Base-by-base conservation (phyloP, 345 rosid genomes). In the Pistacia atlantica region DNA sequence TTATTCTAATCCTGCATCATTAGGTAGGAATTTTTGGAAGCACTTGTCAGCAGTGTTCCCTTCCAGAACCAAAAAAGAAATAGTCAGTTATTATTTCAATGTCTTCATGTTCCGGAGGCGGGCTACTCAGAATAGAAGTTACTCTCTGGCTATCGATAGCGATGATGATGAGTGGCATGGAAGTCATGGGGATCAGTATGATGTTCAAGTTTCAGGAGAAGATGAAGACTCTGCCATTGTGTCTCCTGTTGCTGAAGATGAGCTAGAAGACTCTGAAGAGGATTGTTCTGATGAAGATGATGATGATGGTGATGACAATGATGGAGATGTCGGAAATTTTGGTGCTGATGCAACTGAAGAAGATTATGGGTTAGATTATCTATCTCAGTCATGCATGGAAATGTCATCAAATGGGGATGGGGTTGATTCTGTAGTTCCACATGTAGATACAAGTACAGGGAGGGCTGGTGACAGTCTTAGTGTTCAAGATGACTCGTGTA, bases 151-250 rank as follows among this genome's bases (percentile, higher is more conserved):
- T 72, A 75, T 86, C 28, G 98, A 93, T 74, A 93, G 98, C 38
- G 98, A 93, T 83, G 90, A 93, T 68, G 97, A 93, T 69, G 94
- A 91, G 75, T 91, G 94, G 93, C 93, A 85, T 69, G 84, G 69
- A 46, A 73, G 77, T 60, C 71, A 79, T 57, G 79, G 78, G 48
- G 68, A 74, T 42, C 22, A 81, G 33, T 69, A 38, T 51, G 56
- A 62, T 51, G 63, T 58, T 71, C 88, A 58, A 72, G 84, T 74
- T 63, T 60, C 67, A 5, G 86, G 85, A 51, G 91, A 85, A 45
- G 87, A 82, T 37, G 90, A 87, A 33, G 90, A 87, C 73, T 86
- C 93, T 65, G 90, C 79, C n/a, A 72, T 84, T 2, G 89, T 88
- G 78, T 90, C 87, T 74, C 81, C 80, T 68, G 55, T 75, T 66